Conservation (phyloP, 2,329 filamentous ascomycete genomes). For the Catunica adiposa region DNA sequence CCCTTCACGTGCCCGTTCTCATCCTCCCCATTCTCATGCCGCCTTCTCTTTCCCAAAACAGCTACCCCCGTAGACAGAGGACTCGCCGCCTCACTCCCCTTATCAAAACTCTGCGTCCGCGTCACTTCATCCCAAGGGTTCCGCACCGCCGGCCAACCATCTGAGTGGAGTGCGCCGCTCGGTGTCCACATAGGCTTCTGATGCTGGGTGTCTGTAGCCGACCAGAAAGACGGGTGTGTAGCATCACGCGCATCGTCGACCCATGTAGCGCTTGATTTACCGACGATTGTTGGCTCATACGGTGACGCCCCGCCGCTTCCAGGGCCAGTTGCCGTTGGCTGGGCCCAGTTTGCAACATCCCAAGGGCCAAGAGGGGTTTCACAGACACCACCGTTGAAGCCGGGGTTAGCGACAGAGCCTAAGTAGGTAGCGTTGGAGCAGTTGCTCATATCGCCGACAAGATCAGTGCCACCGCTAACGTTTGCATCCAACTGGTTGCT, state of each 20-base stretch:
- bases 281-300: conserved; percentile 11
- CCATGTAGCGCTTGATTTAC: conserved; percentile 8
- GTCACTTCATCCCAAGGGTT: conserved; percentile 11
- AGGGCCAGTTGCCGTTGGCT: neutral
- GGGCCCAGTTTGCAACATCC: conserved; percentile 10
- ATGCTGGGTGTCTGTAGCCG: neutral
- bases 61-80: neutral
- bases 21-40: conserved; percentile 8
- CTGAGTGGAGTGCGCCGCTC: neutral
- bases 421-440: neutral
- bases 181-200: conserved; percentile 8
- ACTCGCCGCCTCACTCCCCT: conserved; percentile 3
- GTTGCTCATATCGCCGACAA: neutral
- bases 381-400: conserved; percentile 9
- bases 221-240: conserved; percentile 6
- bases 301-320: conserved; percentile 9
- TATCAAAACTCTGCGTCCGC: conserved; percentile 8
- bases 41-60: conserved; percentile 11
- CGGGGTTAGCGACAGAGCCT: conserved; percentile 2
- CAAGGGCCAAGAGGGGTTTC: conserved; percentile 3
- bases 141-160: conserved; percentile 2
- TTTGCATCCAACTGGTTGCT: conserved; percentile 5
- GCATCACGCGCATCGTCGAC: conserved; percentile 5
- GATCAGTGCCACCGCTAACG: neutral
- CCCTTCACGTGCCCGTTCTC: neutral